Base-by-base conservation (phyloP, 2,329 filamentous ascomycete species). In the Botryosphaeria dothidea region DNA sequence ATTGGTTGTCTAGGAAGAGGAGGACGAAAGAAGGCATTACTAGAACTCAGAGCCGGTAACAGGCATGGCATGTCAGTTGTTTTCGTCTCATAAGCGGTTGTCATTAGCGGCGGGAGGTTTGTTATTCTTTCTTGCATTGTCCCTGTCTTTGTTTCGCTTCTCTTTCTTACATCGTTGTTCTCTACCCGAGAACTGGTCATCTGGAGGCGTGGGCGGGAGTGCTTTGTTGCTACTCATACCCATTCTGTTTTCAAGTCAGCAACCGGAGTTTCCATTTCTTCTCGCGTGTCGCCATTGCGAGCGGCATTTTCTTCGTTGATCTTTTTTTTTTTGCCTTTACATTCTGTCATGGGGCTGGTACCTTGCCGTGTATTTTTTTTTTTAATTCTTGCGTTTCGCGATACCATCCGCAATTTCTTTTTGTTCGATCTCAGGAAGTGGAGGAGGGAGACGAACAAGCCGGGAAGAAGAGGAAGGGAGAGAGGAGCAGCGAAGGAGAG, bases 1-100 rank as follows among this genome's bases (percentile, higher is more conserved):
- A 92, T 72, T 93, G 92, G 89, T 83, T 96, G 68, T 77, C 81
- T 57, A 81, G 79, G 66, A 81, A 82, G 67, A 71, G 71, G 67
- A 75, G 64, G 23, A 56, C 43, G 8, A 60, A 38, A 7, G 36
- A 60, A n/a, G 45, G 46, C 9, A 23, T 23, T n/a, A n/a, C n/a
- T 17, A 60, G 56, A 27, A 60, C 27, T 36, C 56, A 46, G 17
- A 60, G 38, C 41, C 27, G 41, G 8, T 60, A 21, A 60, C 17
- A 29, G 25, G 23, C 23, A n/a, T 51, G 25, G 23, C 17, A 34
- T 34, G n/a, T 23, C 29, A 19, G 27, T n/a, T 19, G 21, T n/a
- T 57, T 23, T n/a, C 5, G 34, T n/a, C 13, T 4, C 4, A 8
- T 4, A 9, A n/a, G n/a, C 19, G 34, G 11, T 15, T 21, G 13